Conservation (phyloP, 2,329 filamentous ascomycete species). For the Atkinsonella texensis region DNA sequence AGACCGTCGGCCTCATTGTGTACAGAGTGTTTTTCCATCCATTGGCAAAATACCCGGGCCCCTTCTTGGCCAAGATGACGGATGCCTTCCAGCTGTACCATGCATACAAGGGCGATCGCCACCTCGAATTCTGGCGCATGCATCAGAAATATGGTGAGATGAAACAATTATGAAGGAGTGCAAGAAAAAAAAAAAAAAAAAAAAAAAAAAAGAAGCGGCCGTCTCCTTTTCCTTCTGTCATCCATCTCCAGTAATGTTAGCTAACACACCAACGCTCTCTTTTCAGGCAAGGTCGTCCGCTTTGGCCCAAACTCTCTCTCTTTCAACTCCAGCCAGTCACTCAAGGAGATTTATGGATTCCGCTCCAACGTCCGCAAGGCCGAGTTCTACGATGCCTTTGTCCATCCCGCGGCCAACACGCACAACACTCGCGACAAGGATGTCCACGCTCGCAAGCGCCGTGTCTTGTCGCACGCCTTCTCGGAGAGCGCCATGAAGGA, state of each 20-base stretch:
- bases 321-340: slow-evolving; percentile 59
- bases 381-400: slow-evolving; percentile 62
- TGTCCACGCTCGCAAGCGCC: slow-evolving; percentile 57
- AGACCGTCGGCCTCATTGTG: slow-evolving; percentile 31
- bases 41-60: slow-evolving; percentile 52
- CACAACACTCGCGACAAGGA: slow-evolving; percentile 60
- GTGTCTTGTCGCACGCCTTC: slow-evolving; percentile 62
- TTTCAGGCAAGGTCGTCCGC: slow-evolving; percentile 52
- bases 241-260: too few relatives aligned
- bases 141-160: slow-evolving; percentile 57
- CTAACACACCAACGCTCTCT: not conserved
- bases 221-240: too few relatives aligned
- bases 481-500: slow-evolving; percentile 53
- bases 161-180: not conserved
- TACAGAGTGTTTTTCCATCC: slow-evolving; percentile 54
- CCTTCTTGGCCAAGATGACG: slow-evolving; percentile 50
- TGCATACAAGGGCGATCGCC: slow-evolving; percentile 61
- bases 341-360: slow-evolving; percentile 56
- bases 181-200: not conserved
- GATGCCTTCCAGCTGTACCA: slow-evolving; percentile 58
- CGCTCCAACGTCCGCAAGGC: slow-evolving; percentile 53
- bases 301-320: slow-evolving; percentile 68
- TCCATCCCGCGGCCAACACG: slow-evolving; percentile 58
- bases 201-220: too few relatives aligned
- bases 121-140: slow-evolving; percentile 58